Conservation (phyloP, 805 yeast species). For the Starmerella gropengiesseri region DNA sequence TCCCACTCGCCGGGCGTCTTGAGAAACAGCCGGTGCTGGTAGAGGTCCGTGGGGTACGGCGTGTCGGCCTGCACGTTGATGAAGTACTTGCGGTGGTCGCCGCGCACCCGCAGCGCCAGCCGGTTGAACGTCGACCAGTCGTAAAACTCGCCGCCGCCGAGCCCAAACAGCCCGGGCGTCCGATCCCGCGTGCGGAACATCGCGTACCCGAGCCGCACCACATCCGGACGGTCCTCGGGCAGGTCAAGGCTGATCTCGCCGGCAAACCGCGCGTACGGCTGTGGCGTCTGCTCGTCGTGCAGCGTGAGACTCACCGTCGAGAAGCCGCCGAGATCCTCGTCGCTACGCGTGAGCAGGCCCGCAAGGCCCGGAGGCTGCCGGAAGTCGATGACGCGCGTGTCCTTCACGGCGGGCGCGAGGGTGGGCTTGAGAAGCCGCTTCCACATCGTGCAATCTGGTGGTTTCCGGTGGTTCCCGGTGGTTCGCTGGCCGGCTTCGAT, state of each 20-base stretch:
- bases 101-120: slow-evolving; percentile 58
- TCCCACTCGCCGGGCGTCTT: slow-evolving; percentile 72
- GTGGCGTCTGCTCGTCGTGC: slow-evolving; percentile 26
- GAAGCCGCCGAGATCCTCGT: slow-evolving; percentile 68
- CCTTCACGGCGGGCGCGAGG: slow-evolving; percentile 20
- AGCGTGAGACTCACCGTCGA: slow-evolving; percentile 49
- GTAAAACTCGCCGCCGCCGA: slow-evolving; percentile 42
- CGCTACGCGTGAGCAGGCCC: slow-evolving; percentile 51
- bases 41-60: slow-evolving; percentile 64
- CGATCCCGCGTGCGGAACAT: slow-evolving; percentile 74
- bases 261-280: slow-evolving; percentile 47
- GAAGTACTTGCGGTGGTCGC: slow-evolving; percentile 62
- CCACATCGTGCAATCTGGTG: too few species aligned
- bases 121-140: slow-evolving; percentile 58
- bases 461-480: too few species aligned
- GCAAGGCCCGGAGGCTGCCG: slow-evolving; percentile 38
- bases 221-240: slow-evolving; percentile 54
- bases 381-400: slow-evolving; percentile 48
- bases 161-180: slow-evolving; percentile 35
- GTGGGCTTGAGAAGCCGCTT: slow-evolving; percentile 12
- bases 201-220: slow-evolving; percentile 58
- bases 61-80: slow-evolving; percentile 75
- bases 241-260: slow-evolving; percentile 60
- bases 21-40: slow-evolving; percentile 68
- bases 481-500: too few species aligned